Conservation (phyloP, 352 stramenopile genomes). For the Globisporangium takayamanum region DNA sequence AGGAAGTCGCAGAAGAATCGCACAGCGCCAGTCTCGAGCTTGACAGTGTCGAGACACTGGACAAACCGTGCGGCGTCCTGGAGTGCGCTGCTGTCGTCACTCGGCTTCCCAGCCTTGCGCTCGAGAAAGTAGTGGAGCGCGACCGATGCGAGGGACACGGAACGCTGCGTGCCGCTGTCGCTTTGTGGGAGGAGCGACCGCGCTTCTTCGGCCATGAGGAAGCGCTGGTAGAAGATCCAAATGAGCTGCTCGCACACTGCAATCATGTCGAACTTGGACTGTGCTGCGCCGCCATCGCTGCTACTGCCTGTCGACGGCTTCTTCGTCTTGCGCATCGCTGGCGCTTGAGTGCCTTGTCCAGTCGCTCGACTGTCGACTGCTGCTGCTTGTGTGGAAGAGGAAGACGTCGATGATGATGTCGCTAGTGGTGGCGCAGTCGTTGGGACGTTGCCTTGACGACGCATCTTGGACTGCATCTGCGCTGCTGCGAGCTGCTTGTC, state of each 20-base stretch:
- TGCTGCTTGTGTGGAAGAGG: background rate
- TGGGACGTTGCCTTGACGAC: constrained; percentile 31
- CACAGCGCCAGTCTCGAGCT: constrained; percentile 23
- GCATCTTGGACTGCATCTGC: constrained; percentile 25
- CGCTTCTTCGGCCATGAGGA: constrained; percentile 45
- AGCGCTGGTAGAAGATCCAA: constrained; percentile 53
- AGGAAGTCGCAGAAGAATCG: constrained; percentile 59
- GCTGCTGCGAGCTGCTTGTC: constrained; percentile 24
- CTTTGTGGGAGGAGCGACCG: constrained; percentile 13
- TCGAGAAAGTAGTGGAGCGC: constrained; percentile 58
- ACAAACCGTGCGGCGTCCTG: constrained; percentile 32
- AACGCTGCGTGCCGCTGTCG: background rate
- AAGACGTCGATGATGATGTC: background rate
- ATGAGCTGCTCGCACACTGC: constrained; percentile 29
- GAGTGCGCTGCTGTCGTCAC: constrained; percentile 23
- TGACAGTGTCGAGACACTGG: constrained; percentile 24
- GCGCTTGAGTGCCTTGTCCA: background rate
- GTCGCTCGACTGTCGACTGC: background rate
- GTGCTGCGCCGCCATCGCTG: background rate
- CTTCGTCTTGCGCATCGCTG: constrained; percentile 4
- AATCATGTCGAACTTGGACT: constrained; percentile 7
- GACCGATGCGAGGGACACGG: constrained; percentile 20
- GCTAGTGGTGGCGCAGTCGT: constrained; percentile 17
- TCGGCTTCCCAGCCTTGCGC: constrained; percentile 14
- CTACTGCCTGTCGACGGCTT: background rate